These are phyloP conservation scores for Candida montana DNA, from an alignment of 805 yeast species.

Conservation along the genomic window DNA sequence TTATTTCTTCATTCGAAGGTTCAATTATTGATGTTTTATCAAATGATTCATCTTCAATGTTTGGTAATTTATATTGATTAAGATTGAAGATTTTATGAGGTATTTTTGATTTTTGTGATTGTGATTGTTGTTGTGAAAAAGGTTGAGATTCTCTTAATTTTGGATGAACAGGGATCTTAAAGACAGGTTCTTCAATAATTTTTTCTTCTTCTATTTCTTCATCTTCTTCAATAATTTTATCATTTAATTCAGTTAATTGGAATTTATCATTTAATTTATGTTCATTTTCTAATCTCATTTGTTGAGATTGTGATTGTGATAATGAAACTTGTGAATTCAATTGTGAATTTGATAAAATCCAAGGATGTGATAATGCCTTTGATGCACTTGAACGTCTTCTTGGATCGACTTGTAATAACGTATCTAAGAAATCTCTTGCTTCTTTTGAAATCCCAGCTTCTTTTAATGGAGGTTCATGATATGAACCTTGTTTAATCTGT, in stretches of 20 bases:
- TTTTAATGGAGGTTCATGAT: slow-evolving; percentile 69
- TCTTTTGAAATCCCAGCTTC: slow-evolving; percentile 59
- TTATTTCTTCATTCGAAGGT: background rate
- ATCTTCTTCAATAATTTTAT: background rate
- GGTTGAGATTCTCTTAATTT: slow-evolving; percentile 3
- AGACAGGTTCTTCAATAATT: slow-evolving; percentile 12
- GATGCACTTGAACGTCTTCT: slow-evolving; percentile 64
- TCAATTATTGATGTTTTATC: slow-evolving; percentile 21
- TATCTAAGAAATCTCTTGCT: slow-evolving; percentile 67
- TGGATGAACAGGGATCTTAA: slow-evolving; percentile 20
- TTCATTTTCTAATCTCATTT: slow-evolving; percentile 38
- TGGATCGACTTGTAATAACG: slow-evolving; percentile 75
- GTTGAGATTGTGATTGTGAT: slow-evolving; percentile 70
- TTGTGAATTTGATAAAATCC: slow-evolving; percentile 46
- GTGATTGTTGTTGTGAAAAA: slow-evolving; percentile 10
- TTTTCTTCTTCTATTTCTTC: slow-evolving; percentile 6
- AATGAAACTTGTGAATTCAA: slow-evolving; percentile 43
- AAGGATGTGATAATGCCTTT: slow-evolving; percentile 72
- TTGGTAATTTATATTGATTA: background rate
- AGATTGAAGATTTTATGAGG: slow-evolving; percentile 1
- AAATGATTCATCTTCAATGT: slow-evolving; percentile 15
- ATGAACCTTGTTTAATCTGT: slow-evolving; percentile 72
- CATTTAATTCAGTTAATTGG: slow-evolving; percentile 5
- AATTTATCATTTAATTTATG: too few species aligned
- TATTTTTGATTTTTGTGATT: slow-evolving; percentile 8